Base-by-base conservation (phyloP, 306 rosid species). In the Arachis stenosperma region DNA sequence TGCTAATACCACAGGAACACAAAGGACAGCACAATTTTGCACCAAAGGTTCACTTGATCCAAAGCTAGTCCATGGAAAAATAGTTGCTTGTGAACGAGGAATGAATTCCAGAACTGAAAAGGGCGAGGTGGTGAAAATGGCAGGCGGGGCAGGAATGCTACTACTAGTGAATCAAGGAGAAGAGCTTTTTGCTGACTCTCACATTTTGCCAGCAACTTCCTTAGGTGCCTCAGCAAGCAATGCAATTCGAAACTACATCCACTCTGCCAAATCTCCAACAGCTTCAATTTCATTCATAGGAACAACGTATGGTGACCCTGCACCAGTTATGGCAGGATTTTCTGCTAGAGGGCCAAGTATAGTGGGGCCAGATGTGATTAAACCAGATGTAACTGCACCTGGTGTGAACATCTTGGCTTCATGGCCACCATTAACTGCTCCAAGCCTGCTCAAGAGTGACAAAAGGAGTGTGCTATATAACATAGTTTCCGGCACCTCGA, bases 341-440 rank as follows among this genome's bases (percentile, higher is more conserved):
- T 88, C 93, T 43, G 86, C 90, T 8, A 71, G 93, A 79, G 93
- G 93, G 43, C 90, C 93, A 8, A 86, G 82, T 59, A 2, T 15
- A 4, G 60, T 80, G 6, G 89, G 81, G 52, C 85, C 67, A 3
- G 85, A 80, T 7, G 86, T 88, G 61, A 88, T 88, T 30, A 86
- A 88, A 77, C 93, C 93, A 1, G 93, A 88, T 52, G 60, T 88
- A 51, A 86, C 93, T 11, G 93, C 89, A 60, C 93, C 90, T 8
- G 93, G 90, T 15, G 90, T 86, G 73, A 79, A 88, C 80, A 86
- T 88, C 56, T 60, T 88, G 69, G 93, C 93, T 60, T 89, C 93
- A 30, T 88, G 93, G 93, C 88, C 93, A 5, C 82, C 84, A 47
- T 70, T 15, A 13, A 66, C 50, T 43, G 78, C 85, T 65, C 90